phyloP scores from a whole-genome alignment of 805 yeast species.

The Yarrowia bubula region DNA sequence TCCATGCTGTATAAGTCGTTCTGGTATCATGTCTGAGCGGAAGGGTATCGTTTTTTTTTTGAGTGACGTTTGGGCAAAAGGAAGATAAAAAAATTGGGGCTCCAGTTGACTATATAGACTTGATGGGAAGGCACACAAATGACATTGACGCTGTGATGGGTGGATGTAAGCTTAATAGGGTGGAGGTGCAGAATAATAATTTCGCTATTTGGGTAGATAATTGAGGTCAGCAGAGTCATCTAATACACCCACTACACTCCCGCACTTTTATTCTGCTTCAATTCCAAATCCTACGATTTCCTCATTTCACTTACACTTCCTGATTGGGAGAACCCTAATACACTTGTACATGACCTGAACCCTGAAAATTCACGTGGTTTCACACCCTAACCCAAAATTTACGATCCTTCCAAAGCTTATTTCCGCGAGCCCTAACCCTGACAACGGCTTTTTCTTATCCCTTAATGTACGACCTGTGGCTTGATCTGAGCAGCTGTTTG shows the following conservation, averaged over 20 bases:
- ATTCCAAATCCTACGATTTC: too few relatives aligned
- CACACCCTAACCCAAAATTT: not conserved
- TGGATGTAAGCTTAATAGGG: not conserved
- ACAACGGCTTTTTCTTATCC: not conserved
- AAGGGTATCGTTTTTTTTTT: too few relatives aligned
- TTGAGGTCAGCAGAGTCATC: too few relatives aligned
- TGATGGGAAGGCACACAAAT: not conserved
- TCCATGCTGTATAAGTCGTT: too few relatives aligned
- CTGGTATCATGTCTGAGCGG: not conserved
- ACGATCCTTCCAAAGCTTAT: not conserved
- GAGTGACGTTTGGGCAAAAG: not conserved
- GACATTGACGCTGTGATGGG: not conserved
- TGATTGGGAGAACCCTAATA: not conserved
- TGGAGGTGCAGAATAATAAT: too few relatives aligned
- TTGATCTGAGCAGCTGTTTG: too few relatives aligned
- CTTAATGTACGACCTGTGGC: too few relatives aligned
- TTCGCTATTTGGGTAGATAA: too few relatives aligned
- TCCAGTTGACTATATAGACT: not conserved
- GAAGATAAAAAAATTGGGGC: not conserved
- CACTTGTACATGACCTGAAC: not conserved
- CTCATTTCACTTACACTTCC: not conserved
- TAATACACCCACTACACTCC: too few relatives aligned
- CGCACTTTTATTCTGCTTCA: too few relatives aligned
- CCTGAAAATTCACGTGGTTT: constrained; percentile 17
- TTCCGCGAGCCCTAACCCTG: not conserved